These are phyloP conservation scores for Rhododendron ovatum DNA, from an alignment of 148 eudicot genomes.

Conservation along the genomic window DNA sequence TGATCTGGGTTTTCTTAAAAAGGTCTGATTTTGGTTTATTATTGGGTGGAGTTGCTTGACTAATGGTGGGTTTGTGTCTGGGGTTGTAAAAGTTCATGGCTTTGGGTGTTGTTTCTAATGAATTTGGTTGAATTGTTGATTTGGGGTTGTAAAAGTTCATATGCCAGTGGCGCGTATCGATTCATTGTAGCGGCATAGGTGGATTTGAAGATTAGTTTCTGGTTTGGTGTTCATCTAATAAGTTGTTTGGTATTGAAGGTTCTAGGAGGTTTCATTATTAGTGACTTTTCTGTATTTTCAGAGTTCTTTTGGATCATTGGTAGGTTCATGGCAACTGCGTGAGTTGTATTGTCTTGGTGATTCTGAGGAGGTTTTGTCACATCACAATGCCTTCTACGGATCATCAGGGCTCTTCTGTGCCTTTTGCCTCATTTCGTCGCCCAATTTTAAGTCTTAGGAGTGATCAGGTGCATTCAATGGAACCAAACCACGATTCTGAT, in stretches of 20 bases:
- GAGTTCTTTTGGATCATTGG: not conserved
- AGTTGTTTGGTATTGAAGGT: not conserved
- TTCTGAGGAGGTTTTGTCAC: constrained; percentile 18
- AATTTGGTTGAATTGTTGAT: not conserved
- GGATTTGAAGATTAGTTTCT: not conserved
- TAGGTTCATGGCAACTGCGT: constrained; percentile 3
- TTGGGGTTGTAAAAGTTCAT: not conserved
- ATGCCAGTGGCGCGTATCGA: not conserved
- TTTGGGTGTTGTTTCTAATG: not conserved
- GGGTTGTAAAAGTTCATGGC: not conserved
- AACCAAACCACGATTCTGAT: constrained; percentile 26
- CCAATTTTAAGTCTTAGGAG: constrained; percentile 24
- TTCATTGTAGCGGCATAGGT: not conserved
- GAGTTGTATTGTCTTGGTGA: constrained; percentile 21
- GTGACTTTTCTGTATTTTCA: not conserved
- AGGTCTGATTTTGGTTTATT: not conserved
- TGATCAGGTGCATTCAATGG: constrained; percentile 50
- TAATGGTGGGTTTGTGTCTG: not conserved
- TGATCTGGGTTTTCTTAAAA: not conserved
- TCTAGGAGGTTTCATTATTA: not conserved
- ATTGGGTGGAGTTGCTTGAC: not conserved
- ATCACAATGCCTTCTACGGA: constrained; percentile 42
- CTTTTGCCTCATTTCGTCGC: constrained; percentile 49
- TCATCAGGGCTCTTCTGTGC: constrained; percentile 33
- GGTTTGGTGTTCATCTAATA: not conserved